Evolutionary conservation across 768 basidiomycete genomes (phyloP), one percentile per base, ranked within the genome.

Genomic region (Neoboletus subvelutipes): DNA sequence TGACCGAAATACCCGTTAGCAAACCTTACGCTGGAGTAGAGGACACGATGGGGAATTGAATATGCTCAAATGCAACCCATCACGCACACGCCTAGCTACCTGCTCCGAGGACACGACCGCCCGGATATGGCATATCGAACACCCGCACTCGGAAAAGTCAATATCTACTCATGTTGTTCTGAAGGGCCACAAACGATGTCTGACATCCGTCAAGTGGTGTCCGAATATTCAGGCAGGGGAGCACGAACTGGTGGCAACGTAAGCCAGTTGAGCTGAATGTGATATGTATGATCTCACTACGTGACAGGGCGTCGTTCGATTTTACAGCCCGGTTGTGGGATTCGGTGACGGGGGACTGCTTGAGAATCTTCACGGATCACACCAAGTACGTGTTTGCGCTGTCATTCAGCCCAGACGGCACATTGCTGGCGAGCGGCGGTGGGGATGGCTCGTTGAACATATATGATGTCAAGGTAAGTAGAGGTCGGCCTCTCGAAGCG

Each of bases 31-130:
- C 58, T 46, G 33, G 50, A 46, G 15, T 58, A 90, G 88, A 37
- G 90, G 89, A 1, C 92, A 94, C 62, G 76, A 74, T 20, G 80
- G 85, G 56, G 92, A 94, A 68, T 79, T 94, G 59, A 93, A 90
- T 64, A 85, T 90, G 68, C 79, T 93, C 49, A 86, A 84, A 67
- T 82, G 80, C 61, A 92, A 88, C 58, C 75, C 81, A 17, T 74
- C 80, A n/a, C 75, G 80, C 37, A 89, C 86, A 31, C 80, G 81
- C 41, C 67, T 94, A 43, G 90, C 89, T 13, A 88, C 90, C 6
- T 91, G 89, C 68, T 90, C 92, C 1, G 92, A 94, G 64, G 92
- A 94, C 60, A 75, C 76, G 60, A 90, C 89, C 0, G 86, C 88
- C 20, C 83, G 87, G 37, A 80, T 93, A 63, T 94, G 90, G 90